Evolutionary conservation across 306 rosid genomes (phyloP).

Genomic region (Sesbania bispinosa): DNA sequence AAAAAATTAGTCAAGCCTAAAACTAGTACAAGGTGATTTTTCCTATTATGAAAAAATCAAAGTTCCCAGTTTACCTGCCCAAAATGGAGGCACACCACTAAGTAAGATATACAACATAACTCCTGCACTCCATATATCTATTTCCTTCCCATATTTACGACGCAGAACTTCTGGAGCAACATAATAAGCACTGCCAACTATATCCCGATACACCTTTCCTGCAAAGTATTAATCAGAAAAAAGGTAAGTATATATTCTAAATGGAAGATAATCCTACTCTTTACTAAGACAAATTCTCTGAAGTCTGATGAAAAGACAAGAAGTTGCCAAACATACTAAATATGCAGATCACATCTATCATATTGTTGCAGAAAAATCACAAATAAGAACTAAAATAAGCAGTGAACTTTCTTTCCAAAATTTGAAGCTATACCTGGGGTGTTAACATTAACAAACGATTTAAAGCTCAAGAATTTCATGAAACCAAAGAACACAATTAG

Average conservation of each 20-base stretch:
- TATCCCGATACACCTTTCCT: slow-evolving; percentile 74
- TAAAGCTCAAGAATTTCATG: background rate
- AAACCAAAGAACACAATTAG: too few relatives aligned
- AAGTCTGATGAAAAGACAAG: background rate
- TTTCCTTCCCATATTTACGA: slow-evolving; percentile 79
- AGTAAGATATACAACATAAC: slow-evolving; percentile 76
- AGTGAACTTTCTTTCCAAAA: background rate
- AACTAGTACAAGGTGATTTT: background rate
- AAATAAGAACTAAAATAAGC: background rate
- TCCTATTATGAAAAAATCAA: background rate
- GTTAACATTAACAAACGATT: background rate
- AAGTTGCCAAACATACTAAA: background rate
- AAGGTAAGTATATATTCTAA: background rate
- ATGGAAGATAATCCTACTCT: slow-evolving; percentile 8
- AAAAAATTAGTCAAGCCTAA: slow-evolving; percentile 4
- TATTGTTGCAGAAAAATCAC: background rate
- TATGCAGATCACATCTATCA: background rate
- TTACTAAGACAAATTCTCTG: background rate
- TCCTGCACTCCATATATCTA: slow-evolving; percentile 89
- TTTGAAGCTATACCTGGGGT: background rate
- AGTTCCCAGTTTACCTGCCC: slow-evolving; percentile 66
- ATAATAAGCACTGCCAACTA: slow-evolving; percentile 88
- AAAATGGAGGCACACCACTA: slow-evolving; percentile 90
- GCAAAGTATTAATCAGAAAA: slow-evolving; percentile 23
- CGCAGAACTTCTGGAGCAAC: slow-evolving; percentile 85